Base-by-base conservation (phyloP, 371 early-diverging fungal species). In the Actinomucor elegans region DNA sequence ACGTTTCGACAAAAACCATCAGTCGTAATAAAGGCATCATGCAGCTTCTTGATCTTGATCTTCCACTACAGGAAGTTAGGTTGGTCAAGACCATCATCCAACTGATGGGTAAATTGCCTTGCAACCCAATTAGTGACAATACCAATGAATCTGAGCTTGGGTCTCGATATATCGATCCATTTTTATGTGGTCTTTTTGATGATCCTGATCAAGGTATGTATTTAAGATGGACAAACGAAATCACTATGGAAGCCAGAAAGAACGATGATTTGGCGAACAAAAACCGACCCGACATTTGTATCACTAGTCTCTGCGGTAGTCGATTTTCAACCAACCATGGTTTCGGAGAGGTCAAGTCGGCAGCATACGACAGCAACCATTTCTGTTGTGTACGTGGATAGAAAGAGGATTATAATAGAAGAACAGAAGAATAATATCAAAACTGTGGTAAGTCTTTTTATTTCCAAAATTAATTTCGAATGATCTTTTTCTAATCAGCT, bases 321-420 rank as follows among this genome's bases (percentile, higher is more conserved):
- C n/a, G n/a, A n/a, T n/a, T n/a, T 26, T 15, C 55, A 24, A 47
- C 50, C 3, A 59, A 42, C 47, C 55, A 55, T 55, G 64, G 52
- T 23, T 64, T 32, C 44, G 66, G 66, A 24, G 59, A 66, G 37
- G 55, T 52, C n/a, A 60, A 66, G 51, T 57, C 66, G 37, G 55
- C 54, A 34, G 35, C 48, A 5, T 46, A 52, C 33, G 33, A 33
- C 33, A 33, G n/a, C 36, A 36, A 36, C 36, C 36, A 15, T 36
- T n/a, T n/a, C n/a, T n/a, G n/a, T n/a, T n/a, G n/a, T n/a, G n/a
- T n/a, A n/a, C n/a, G n/a, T n/a, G n/a, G n/a, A n/a, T n/a, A n/a
- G n/a, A n/a, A n/a, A n/a, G n/a, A n/a, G n/a, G n/a, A n/a, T n/a
- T n/a, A n/a, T n/a, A n/a, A n/a, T n/a, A n/a, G n/a, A n/a, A n/a